Percentiles rank a stretch among this genome's conserved stretches.
phyloP scores from a whole-genome alignment of 1,284 basidiomycete genomes.

The Pisolithus thermaeus region DNA sequence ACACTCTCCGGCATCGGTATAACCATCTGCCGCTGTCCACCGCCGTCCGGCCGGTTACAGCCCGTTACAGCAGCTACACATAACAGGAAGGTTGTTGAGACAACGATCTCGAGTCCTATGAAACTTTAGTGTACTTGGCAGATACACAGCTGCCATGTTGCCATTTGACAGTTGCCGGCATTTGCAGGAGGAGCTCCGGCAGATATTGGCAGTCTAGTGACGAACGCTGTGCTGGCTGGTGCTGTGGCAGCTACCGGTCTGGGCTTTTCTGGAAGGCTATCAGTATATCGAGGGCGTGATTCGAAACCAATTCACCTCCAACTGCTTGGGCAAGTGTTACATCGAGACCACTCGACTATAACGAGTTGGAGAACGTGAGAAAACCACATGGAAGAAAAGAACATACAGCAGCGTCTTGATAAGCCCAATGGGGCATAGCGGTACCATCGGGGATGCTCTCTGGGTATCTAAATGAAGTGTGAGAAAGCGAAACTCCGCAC shows the following conservation, averaged over 20 bases:
- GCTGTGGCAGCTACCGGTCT: conserved; percentile 17
- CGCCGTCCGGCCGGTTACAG: too few relatives aligned
- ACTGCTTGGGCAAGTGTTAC: conserved; percentile 13
- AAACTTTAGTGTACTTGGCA: too few relatives aligned
- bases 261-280: conserved; percentile 19
- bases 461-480: conserved; percentile 12
- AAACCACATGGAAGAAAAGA: neutral
- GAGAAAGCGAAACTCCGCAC: too few relatives aligned
- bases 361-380: neutral
- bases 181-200: too few relatives aligned
- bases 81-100: too few relatives aligned
- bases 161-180: too few relatives aligned
- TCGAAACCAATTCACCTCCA: conserved; percentile 17
- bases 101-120: too few relatives aligned
- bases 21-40: too few relatives aligned
- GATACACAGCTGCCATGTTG: too few relatives aligned
- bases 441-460: conserved; percentile 22
- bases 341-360: conserved; percentile 14
- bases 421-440: conserved; percentile 28
- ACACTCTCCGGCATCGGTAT: conserved; percentile 16
- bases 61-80: too few relatives aligned
- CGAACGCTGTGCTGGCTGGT: neutral
- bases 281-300: neutral
- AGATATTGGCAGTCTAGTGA: too few relatives aligned
- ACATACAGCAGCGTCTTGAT: conserved; percentile 26